These are phyloP conservation scores for Kregervanrija fluxuum DNA, from an alignment of 805 yeast species.

Conservation along the genomic window DNA sequence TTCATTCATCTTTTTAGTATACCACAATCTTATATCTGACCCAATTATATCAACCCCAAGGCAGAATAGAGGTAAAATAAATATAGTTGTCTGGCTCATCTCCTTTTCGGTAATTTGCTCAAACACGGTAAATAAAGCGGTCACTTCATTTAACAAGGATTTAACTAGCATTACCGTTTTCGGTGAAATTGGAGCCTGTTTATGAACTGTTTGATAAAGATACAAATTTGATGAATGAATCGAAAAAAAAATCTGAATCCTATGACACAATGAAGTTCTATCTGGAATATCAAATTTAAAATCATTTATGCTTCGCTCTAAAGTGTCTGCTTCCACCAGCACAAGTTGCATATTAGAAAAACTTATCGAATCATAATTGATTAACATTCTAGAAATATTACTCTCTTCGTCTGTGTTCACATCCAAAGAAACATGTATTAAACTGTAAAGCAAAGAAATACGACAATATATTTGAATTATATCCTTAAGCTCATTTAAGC, in stretches of 20 bases:
- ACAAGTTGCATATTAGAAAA: conserved; percentile 7
- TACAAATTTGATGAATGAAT: conserved; percentile 9
- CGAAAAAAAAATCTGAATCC: conserved; percentile 7
- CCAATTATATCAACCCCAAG: conserved; percentile 12
- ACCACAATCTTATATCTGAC: conserved; percentile 2
- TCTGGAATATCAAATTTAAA: neutral
- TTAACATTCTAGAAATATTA: neutral
- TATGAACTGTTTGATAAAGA: conserved; percentile 12
- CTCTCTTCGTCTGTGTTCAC: neutral
- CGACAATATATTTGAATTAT: conserved; percentile 9
- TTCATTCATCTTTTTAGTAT: neutral
- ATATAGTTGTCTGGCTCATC: neutral
- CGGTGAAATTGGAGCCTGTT: conserved; percentile 11
- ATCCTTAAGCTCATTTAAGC: conserved; percentile 5
- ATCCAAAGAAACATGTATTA: conserved; percentile 6
- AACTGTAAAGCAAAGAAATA: conserved; percentile 7
- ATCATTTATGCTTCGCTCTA: conserved; percentile 4
- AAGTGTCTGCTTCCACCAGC: conserved; percentile 4
- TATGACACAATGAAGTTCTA: neutral
- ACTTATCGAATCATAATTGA: conserved; percentile 3
- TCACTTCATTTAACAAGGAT: conserved; percentile 1
- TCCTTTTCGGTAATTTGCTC: neutral
- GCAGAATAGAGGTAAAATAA: conserved; percentile 9
- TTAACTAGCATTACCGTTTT: conserved; percentile 11
- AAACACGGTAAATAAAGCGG: neutral